These are phyloP conservation scores for Cladophialophora bantiana DNA, from an alignment of 2,329 filamentous ascomycete species.

Conservation along the genomic window DNA sequence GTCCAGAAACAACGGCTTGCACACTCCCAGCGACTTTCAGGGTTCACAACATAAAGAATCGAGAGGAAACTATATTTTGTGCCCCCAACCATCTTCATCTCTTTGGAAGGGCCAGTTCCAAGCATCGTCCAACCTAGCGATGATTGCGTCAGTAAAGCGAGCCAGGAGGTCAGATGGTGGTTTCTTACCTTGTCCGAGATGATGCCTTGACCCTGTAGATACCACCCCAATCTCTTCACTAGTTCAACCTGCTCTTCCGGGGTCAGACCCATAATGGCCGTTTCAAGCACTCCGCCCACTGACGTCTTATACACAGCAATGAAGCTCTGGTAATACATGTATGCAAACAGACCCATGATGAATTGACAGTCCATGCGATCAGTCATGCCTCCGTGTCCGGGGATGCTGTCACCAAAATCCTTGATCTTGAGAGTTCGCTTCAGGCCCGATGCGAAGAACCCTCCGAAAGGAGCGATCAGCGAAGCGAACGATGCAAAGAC, in stretches of 20 bases:
- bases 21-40: slow-evolving; percentile 2
- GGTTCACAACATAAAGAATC: slow-evolving; percentile 17
- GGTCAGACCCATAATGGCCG: slow-evolving; percentile 85
- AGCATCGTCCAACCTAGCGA: slow-evolving; percentile 32
- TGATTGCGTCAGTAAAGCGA: slow-evolving; percentile 22
- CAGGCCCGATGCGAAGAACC: slow-evolving; percentile 96
- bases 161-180: neutral
- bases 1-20: slow-evolving; percentile 20
- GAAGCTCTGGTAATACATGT: slow-evolving; percentile 98
- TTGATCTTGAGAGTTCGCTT: slow-evolving; percentile 99
- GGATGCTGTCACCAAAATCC: slow-evolving; percentile 98
- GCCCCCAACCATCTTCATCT: slow-evolving; percentile 18
- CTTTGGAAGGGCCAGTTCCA: slow-evolving; percentile 29
- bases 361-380: slow-evolving; percentile 99
- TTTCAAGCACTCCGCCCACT: slow-evolving; percentile 87
- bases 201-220: slow-evolving; percentile 68
- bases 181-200: slow-evolving; percentile 60
- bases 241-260: slow-evolving; percentile 88
- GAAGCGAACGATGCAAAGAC: slow-evolving; percentile 92
- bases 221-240: slow-evolving; percentile 67
- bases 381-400: slow-evolving; percentile 96
- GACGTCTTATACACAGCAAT: slow-evolving; percentile 86
- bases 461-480: slow-evolving; percentile 94
- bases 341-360: slow-evolving; percentile 99
- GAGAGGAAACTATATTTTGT: slow-evolving; percentile 17